phyloP scores from a whole-genome alignment of 2,329 filamentous ascomycete genomes.

The Alternaria dauci region DNA sequence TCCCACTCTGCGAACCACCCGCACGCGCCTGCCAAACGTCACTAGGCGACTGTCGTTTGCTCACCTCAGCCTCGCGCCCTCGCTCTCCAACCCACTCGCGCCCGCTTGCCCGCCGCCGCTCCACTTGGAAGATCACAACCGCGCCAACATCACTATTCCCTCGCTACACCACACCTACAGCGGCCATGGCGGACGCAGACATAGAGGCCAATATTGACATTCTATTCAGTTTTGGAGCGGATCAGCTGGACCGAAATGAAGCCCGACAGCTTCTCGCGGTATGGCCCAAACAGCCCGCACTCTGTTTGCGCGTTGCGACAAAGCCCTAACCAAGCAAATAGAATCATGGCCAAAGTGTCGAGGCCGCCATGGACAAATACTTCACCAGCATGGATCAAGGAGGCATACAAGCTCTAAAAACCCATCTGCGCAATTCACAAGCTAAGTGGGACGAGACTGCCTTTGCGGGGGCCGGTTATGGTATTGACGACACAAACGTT shows the following conservation, averaged over 20 bases:
- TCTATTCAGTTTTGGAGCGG: slow-evolving; percentile 22
- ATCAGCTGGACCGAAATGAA: slow-evolving; percentile 26
- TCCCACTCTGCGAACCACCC: background rate
- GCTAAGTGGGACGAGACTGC: slow-evolving; percentile 44
- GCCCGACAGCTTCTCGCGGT: slow-evolving; percentile 28
- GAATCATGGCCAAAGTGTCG: slow-evolving; percentile 36
- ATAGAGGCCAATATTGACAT: slow-evolving; percentile 16
- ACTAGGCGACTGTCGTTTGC: slow-evolving; percentile 1
- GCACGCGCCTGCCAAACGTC: background rate
- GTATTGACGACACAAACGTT: slow-evolving; percentile 31
- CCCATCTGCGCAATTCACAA: slow-evolving; percentile 31
- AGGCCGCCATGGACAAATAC: slow-evolving; percentile 36
- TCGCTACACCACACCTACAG: background rate
- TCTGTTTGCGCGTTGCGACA: background rate
- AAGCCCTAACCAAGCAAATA: slow-evolving; percentile 15
- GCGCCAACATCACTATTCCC: background rate
- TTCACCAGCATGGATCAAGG: slow-evolving; percentile 23
- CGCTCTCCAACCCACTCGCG: slow-evolving; percentile 8
- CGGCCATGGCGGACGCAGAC: slow-evolving; percentile 23
- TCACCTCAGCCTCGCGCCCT: background rate
- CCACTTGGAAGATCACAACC: slow-evolving; percentile 4
- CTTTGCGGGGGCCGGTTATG: slow-evolving; percentile 44
- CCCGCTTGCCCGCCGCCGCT: slow-evolving; percentile 8
- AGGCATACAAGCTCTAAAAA: slow-evolving; percentile 24
- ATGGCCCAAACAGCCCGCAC: slow-evolving; percentile 8